Percentiles rank a stretch among this genome's conserved stretches.
Conservation (phyloP, 2,329 filamentous ascomycete species). For the Thelonectria discophora region DNA sequence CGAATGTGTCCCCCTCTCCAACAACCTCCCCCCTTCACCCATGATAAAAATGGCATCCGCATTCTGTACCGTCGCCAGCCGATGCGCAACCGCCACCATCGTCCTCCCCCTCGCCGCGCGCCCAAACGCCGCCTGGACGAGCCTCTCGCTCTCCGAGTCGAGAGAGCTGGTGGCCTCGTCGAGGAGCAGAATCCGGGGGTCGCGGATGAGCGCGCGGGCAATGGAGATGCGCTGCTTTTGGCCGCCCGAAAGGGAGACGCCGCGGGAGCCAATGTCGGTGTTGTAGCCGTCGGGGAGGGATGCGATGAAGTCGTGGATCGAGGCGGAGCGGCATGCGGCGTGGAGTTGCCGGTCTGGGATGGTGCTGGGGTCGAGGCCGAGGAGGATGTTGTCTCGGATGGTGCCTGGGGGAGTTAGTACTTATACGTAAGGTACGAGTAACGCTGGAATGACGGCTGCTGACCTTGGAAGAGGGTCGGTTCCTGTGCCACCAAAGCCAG, state of each 20-base stretch:
- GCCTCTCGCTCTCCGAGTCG: conserved; percentile 69
- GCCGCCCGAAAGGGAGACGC: conserved; percentile 73
- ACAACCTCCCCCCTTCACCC: conserved; percentile 63
- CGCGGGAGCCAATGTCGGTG: conserved; percentile 73
- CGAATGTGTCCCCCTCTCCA: conserved; percentile 62
- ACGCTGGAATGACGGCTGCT: too few species aligned
- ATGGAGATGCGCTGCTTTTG: conserved; percentile 77
- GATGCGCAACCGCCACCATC: conserved; percentile 80
- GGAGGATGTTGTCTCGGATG: conserved; percentile 73
- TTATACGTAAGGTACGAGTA: too few species aligned
- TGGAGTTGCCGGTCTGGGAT: conserved; percentile 62
- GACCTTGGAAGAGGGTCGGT: conserved; percentile 74
- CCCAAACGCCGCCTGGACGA: conserved; percentile 74
- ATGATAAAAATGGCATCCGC: conserved; percentile 84
- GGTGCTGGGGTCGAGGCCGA: conserved; percentile 68
- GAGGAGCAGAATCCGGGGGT: conserved; percentile 72
- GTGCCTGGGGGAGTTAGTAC: conserved; percentile 51
- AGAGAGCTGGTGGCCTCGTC: conserved; percentile 79
- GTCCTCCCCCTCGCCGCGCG: conserved; percentile 67
- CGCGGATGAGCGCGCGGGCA: conserved; percentile 72
- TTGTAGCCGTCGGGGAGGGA: conserved; percentile 74
- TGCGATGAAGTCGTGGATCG: conserved; percentile 75
- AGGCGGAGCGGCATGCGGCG: conserved; percentile 67
- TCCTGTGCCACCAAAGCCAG: conserved; percentile 80
- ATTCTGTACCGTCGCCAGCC: conserved; percentile 79